A percentile compares a stretch with the other conserved stretches of the same genome.
These are phyloP conservation scores for Galerina marginata DNA, from an alignment of 768 basidiomycete genomes.

Conservation along the genomic window DNA sequence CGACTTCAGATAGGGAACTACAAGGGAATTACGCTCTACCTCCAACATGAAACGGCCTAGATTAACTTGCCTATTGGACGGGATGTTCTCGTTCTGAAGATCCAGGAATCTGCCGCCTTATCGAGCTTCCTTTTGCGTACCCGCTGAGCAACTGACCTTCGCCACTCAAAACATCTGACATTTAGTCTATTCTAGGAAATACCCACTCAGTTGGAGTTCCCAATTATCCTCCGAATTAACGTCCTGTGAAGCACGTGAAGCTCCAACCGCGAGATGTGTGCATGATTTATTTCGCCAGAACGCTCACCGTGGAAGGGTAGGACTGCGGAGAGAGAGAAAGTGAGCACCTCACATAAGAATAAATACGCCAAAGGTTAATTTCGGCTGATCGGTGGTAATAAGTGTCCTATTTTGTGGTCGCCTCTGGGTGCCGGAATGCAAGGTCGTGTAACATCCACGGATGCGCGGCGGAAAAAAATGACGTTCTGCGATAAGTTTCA, in stretches of 20 bases:
- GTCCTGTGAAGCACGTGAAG: not conserved
- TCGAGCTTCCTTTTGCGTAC: not conserved
- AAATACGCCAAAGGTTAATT: not conserved
- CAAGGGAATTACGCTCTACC: too few relatives aligned
- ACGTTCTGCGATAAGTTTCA: too few relatives aligned
- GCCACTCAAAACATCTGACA: not conserved
- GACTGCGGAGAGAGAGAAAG: slow-evolving; percentile 24
- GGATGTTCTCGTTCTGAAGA: not conserved
- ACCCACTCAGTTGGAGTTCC: not conserved
- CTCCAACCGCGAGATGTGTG: not conserved
- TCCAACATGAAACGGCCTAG: too few relatives aligned
- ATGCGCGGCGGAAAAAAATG: not conserved
- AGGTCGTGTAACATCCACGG: not conserved
- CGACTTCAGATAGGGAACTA: too few relatives aligned
- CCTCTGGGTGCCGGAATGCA: not conserved
- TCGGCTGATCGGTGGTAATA: slow-evolving; percentile 8
- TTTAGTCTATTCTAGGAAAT: not conserved
- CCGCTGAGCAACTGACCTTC: slow-evolving; percentile 1
- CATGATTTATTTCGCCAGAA: not conserved
- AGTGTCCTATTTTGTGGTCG: not conserved
- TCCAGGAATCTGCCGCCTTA: not conserved
- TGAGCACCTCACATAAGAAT: slow-evolving; percentile 2
- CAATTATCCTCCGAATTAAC: not conserved
- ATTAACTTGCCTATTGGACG: too few relatives aligned
- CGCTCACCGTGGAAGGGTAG: slow-evolving; percentile 1